Evolutionary conservation across 164 flowering plant genomes (phyloP).

Genomic region (Amborella trichopoda): DNA sequence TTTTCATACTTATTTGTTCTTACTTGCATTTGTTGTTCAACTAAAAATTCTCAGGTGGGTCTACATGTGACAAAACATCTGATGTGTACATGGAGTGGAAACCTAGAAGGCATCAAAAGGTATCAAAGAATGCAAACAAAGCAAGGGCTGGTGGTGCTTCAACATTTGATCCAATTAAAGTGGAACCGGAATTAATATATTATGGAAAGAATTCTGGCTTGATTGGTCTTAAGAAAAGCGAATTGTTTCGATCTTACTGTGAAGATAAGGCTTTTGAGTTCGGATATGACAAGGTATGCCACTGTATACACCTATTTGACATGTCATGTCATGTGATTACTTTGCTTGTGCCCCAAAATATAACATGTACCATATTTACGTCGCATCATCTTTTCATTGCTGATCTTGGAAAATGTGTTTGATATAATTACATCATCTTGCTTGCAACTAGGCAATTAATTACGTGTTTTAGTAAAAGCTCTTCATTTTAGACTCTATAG

Average conservation of each 20-base stretch:
- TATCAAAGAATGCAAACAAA: conserved; percentile 55
- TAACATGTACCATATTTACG: too few species aligned
- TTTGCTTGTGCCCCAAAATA: too few species aligned
- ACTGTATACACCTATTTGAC: conserved; percentile 1
- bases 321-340: not conserved
- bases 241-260: conserved; percentile 23
- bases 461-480: too few species aligned
- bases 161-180: conserved; percentile 10
- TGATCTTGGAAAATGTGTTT: too few species aligned
- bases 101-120: conserved; percentile 65
- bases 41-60: conserved; percentile 30
- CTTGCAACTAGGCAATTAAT: too few species aligned
- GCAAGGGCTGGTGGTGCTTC: conserved; percentile 18
- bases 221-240: conserved; percentile 49
- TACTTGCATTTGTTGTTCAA: too few species aligned
- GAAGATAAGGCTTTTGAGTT: conserved; percentile 19
- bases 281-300: conserved; percentile 84
- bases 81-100: conserved; percentile 64
- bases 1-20: too few species aligned
- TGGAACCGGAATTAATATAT: conserved; percentile 68
- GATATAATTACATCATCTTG: too few species aligned
- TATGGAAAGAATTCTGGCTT: conserved; percentile 81
- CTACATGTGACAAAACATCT: conserved; percentile 18
- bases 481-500: too few species aligned
- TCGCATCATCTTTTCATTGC: too few species aligned